These are phyloP conservation scores for Cladophialophora bantiana DNA, from an alignment of 2,329 filamentous ascomycete genomes.

Conservation along the genomic window DNA sequence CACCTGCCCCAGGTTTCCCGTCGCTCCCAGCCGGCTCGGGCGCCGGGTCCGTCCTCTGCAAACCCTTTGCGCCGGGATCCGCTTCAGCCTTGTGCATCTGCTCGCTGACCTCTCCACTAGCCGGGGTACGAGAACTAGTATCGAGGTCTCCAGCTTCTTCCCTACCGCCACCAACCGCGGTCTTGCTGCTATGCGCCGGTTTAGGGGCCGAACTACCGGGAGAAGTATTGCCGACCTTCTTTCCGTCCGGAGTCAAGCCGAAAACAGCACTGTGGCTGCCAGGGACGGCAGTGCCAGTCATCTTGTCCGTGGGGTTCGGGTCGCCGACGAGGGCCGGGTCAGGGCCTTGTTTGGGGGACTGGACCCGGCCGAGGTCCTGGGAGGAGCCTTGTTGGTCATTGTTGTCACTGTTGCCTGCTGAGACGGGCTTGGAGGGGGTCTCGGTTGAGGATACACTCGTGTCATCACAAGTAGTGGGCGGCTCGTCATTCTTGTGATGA, in stretches of 20 bases:
- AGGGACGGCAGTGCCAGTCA: slow-evolving; percentile 32
- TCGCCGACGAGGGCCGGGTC: slow-evolving; percentile 37
- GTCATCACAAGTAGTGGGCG: background rate
- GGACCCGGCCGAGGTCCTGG: background rate
- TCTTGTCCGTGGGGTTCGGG: slow-evolving; percentile 27
- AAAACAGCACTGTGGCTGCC: slow-evolving; percentile 40
- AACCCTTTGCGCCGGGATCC: slow-evolving; percentile 25
- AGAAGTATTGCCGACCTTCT: slow-evolving; percentile 24
- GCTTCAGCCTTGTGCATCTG: slow-evolving; percentile 27
- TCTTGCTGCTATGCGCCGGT: slow-evolving; percentile 20
- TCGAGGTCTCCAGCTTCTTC: slow-evolving; percentile 9
- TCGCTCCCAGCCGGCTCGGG: slow-evolving; percentile 10
- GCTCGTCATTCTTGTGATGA: slow-evolving; percentile 5
- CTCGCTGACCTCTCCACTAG: slow-evolving; percentile 19
- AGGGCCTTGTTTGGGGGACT: slow-evolving; percentile 26
- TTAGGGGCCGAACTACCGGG: slow-evolving; percentile 6
- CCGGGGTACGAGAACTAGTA: slow-evolving; percentile 12
- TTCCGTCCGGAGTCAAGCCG: slow-evolving; percentile 37
- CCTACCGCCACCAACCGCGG: slow-evolving; percentile 15
- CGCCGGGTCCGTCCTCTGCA: slow-evolving; percentile 31
- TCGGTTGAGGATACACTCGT: slow-evolving; percentile 4
- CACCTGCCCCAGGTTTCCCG: slow-evolving; percentile 27
- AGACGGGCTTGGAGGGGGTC: slow-evolving; percentile 14
- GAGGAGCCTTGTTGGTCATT: slow-evolving; percentile 9
- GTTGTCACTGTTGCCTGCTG: slow-evolving; percentile 16